Base-by-base conservation (phyloP, 1,284 basidiomycete genomes). In the Veloporphyrellus conicus region DNA sequence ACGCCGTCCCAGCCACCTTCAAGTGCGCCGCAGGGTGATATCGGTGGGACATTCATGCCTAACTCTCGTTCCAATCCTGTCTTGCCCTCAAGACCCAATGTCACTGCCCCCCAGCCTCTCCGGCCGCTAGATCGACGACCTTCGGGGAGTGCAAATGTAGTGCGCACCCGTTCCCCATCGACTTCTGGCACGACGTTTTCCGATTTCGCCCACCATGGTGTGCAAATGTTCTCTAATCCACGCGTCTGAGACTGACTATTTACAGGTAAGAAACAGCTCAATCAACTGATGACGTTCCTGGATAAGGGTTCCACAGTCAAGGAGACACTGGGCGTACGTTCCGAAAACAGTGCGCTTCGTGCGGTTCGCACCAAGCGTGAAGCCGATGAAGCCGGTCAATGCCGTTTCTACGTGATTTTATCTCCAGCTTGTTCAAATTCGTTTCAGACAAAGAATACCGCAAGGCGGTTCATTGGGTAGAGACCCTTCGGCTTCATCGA, bases 401-500 rank as follows among this genome's bases (percentile, higher is more conserved):
- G 36, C 15, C 15, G 6, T 14, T 47, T 38, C 52, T 50, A 2
- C 8, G 19, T 47, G 11, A 14, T 28, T 46, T 14, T 19, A 25
- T 33, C 23, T 11, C 41, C 19, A 6, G 16, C 20, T 45, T 32
- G 18, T 43, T 48, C 34, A 52, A 29, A 35, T 31, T 31, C 8
- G n/a, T 38, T 54, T 48, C 67, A 85, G 94, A 98, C 68, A 90
- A 87, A 64, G 91, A 93, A 52, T 99, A 98, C 60, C 79, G 95
- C 27, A 87, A 87, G 55, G 92, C 82, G 29, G 83, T 99, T 25
- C 90, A 97, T 67, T 92, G 93, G 80, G 72, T 95, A 20, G 95
- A 99, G 71, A 97, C 95, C 0, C 75, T 98, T 19, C 75, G 93
- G 22, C 71, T 96, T 27, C 78, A 88, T 34, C 76, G 89, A 51